Percentiles rank a stretch among this genome's conserved stretches.
phyloP scores from a whole-genome alignment of 768 basidiomycete genomes.

The Russula vinacea region DNA sequence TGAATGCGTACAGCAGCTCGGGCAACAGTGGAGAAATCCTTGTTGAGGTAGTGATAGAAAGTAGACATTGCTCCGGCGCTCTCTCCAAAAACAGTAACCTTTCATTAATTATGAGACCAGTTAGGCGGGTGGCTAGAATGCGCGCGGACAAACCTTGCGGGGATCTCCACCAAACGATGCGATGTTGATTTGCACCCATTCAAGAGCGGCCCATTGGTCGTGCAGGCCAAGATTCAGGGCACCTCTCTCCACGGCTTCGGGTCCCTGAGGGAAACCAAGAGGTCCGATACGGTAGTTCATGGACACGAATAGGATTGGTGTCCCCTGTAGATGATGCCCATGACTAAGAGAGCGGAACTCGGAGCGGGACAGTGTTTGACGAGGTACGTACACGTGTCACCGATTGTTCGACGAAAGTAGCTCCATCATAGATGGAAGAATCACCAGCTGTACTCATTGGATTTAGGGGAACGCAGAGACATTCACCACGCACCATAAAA shows the following conservation, averaged over 20 bases:
- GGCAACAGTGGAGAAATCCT: conserved; percentile 31
- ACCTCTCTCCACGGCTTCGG: conserved; percentile 41
- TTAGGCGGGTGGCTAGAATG: neutral
- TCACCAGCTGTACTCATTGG: conserved; percentile 6
- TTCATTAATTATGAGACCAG: neutral
- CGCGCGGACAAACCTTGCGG: conserved; percentile 13
- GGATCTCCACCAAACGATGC: conserved; percentile 36
- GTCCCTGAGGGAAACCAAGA: conserved; percentile 47
- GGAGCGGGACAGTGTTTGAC: neutral
- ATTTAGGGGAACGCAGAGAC: neutral
- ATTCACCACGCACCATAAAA: conserved; percentile 31
- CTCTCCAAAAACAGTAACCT: conserved; percentile 43
- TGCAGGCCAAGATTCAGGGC: conserved; percentile 46
- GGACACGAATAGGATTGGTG: conserved; percentile 44
- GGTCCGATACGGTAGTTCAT: conserved; percentile 52
- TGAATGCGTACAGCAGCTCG: conserved; percentile 30
- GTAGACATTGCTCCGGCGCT: conserved; percentile 42
- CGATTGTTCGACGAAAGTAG: conserved; percentile 17
- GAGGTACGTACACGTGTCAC: conserved; percentile 20
- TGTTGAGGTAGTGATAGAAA: conserved; percentile 35
- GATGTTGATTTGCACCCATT: conserved; percentile 37
- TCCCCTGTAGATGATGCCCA: conserved; percentile 10
- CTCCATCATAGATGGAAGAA: conserved; percentile 17
- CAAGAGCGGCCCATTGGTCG: conserved; percentile 40
- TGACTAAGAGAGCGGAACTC: neutral